Evolutionary conservation across 2,329 filamentous ascomycete species (phyloP).

Genomic region (Cladophialophora carrionii): DNA sequence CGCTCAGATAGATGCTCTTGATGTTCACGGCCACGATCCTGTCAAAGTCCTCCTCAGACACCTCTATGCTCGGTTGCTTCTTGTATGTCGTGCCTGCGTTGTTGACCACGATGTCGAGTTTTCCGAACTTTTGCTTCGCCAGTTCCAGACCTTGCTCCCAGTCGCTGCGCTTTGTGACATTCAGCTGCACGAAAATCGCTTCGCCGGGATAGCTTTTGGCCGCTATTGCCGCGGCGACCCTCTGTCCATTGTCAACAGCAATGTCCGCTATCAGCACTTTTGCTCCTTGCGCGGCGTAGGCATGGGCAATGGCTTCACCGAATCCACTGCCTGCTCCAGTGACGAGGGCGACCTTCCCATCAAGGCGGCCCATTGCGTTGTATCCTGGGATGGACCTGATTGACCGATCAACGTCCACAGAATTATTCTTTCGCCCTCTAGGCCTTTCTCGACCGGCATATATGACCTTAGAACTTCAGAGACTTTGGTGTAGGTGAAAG

Average conservation of each 20-base stretch:
- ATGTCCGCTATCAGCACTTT: slow-evolving; percentile 43
- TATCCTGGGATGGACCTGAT: neutral
- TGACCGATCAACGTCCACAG: neutral
- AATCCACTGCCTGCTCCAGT: slow-evolving; percentile 51
- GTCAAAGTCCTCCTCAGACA: slow-evolving; percentile 53
- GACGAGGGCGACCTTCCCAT: slow-evolving; percentile 48
- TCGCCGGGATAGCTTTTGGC: slow-evolving; percentile 17
- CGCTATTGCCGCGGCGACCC: slow-evolving; percentile 24
- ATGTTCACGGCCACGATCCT: slow-evolving; percentile 53
- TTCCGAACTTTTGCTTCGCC: slow-evolving; percentile 49
- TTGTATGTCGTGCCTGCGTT: slow-evolving; percentile 56
- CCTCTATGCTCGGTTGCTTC: slow-evolving; percentile 46
- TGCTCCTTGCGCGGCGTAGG: slow-evolving; percentile 45
- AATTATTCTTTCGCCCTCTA: neutral
- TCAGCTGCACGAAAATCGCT: slow-evolving; percentile 14
- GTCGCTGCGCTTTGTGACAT: slow-evolving; percentile 28
- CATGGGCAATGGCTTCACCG: slow-evolving; percentile 46
- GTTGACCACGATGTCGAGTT: slow-evolving; percentile 56
- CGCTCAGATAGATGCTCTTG: slow-evolving; percentile 31
- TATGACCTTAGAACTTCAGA: neutral
- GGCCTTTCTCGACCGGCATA: neutral
- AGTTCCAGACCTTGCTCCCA: slow-evolving; percentile 45
- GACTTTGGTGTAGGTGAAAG: neutral
- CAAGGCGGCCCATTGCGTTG: slow-evolving; percentile 35
- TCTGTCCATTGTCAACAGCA: slow-evolving; percentile 23